Percentiles rank a stretch among this genome's conserved stretches.
Evolutionary conservation across 768 basidiomycete genomes (phyloP).

Genomic region (Mycena haematopus): DNA sequence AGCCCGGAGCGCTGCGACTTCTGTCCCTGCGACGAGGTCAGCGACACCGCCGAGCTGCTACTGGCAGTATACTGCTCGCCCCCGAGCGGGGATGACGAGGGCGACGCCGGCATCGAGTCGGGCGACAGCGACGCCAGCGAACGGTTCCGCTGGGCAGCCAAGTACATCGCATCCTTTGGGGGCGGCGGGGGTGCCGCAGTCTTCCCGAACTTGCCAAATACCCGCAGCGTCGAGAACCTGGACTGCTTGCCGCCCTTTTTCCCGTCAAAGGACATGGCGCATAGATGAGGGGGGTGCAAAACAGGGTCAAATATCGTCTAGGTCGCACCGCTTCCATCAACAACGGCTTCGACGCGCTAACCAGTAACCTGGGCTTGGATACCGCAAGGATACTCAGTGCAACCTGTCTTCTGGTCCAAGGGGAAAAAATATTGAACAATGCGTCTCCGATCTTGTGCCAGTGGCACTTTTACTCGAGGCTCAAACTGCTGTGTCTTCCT

Average conservation of each 20-base stretch:
- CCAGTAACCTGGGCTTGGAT: no score
- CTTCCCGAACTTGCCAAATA: constrained; percentile 28
- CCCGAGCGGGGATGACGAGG: constrained; percentile 37
- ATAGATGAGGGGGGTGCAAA: not conserved
- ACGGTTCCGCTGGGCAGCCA: constrained; percentile 43
- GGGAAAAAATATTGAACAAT: no score
- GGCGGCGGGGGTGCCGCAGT: constrained; percentile 57
- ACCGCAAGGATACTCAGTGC: no score
- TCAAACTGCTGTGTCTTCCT: no score
- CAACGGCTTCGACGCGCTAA: no score
- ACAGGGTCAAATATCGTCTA: no score
- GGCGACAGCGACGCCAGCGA: constrained; percentile 57
- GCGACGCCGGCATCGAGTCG: constrained; percentile 47
- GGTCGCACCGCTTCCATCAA: no score
- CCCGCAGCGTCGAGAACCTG: constrained; percentile 32
- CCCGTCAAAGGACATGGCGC: not conserved
- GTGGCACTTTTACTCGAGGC: no score
- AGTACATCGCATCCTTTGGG: constrained; percentile 67
- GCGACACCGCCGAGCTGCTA: constrained; percentile 42
- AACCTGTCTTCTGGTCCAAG: no score
- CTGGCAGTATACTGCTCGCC: constrained; percentile 42
- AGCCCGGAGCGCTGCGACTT: constrained; percentile 37
- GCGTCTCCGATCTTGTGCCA: no score
- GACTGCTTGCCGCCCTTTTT: constrained; percentile 35
- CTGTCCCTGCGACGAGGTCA: constrained; percentile 42